phyloP scores from a whole-genome alignment of 1,139 yeast genomes.

The Magnusiomyces clavatus region DNA sequence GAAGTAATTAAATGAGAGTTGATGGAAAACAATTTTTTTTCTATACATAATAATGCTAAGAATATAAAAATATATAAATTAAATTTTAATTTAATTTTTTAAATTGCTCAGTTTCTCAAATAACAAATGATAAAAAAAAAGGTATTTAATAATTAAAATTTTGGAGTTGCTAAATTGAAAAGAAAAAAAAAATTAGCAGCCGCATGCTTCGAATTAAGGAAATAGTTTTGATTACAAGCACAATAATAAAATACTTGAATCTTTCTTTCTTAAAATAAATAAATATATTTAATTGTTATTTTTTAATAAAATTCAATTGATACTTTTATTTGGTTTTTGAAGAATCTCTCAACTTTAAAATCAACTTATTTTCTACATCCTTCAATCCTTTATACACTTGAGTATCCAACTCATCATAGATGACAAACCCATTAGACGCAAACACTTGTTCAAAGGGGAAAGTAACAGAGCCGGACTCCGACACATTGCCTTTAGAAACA shows the following conservation, averaged over 20 bases:
- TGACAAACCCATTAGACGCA: conserved; percentile 25
- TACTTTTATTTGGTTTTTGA: background rate
- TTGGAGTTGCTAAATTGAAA: too few relatives aligned
- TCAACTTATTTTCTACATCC: conserved; percentile 4
- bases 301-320: background rate
- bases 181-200: too few relatives aligned
- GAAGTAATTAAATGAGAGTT: too few relatives aligned
- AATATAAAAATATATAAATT: too few relatives aligned
- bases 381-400: conserved; percentile 12
- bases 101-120: too few relatives aligned
- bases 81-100: too few relatives aligned
- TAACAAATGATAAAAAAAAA: too few relatives aligned
- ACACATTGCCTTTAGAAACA: conserved; percentile 10
- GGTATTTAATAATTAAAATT: too few relatives aligned
- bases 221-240: background rate
- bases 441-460: conserved; percentile 24
- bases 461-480: conserved; percentile 6
- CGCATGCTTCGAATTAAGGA: background rate
- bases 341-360: background rate
- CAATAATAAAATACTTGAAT: background rate
- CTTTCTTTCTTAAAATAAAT: too few relatives aligned
- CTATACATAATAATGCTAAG: too few relatives aligned
- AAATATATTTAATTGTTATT: background rate
- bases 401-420: conserved; percentile 19
- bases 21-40: too few relatives aligned